These are phyloP conservation scores for Sabuloglossum arenarium DNA, from an alignment of 495 filamentous ascomycete species.

Conservation along the genomic window DNA sequence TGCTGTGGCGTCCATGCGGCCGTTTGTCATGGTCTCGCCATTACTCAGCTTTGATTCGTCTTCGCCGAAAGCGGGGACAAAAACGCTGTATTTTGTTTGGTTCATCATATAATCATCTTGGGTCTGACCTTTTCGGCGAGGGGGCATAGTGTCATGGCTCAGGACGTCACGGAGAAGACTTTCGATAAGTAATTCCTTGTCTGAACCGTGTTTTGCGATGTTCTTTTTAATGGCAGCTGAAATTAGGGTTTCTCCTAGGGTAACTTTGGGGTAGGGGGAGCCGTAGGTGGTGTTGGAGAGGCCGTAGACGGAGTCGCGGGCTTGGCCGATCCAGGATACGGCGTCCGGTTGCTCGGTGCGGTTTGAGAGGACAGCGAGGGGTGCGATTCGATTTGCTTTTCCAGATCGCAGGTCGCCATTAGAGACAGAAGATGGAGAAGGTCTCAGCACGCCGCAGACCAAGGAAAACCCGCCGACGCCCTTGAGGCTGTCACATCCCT, in stretches of 20 bases:
- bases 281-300: slow-evolving; percentile 72
- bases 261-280: slow-evolving; percentile 70
- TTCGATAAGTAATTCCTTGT: slow-evolving; percentile 41
- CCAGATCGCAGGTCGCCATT: too few species aligned
- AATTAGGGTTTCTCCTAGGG: slow-evolving; percentile 30
- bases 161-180: slow-evolving; percentile 52
- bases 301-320: slow-evolving; percentile 44
- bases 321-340: slow-evolving; percentile 45
- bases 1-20: not conserved
- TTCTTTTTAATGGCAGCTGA: slow-evolving; percentile 24
- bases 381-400: slow-evolving; percentile 28
- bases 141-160: slow-evolving; percentile 49
- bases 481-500: slow-evolving; percentile 33
- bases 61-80: slow-evolving; percentile 54
- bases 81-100: slow-evolving; percentile 57
- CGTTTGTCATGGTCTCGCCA: slow-evolving; percentile 6
- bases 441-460: slow-evolving; percentile 59
- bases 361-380: slow-evolving; percentile 75
- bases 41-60: slow-evolving; percentile 19
- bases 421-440: not conserved
- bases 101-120: slow-evolving; percentile 53
- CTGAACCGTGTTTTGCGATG: slow-evolving; percentile 25
- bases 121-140: slow-evolving; percentile 27
- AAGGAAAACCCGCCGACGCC: slow-evolving; percentile 83
- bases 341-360: slow-evolving; percentile 28